Evolutionary conservation across 2,329 filamentous ascomycete genomes (phyloP), one percentile per base, ranked within the genome.

Genomic region (Magnaporthiopsis poae): DNA sequence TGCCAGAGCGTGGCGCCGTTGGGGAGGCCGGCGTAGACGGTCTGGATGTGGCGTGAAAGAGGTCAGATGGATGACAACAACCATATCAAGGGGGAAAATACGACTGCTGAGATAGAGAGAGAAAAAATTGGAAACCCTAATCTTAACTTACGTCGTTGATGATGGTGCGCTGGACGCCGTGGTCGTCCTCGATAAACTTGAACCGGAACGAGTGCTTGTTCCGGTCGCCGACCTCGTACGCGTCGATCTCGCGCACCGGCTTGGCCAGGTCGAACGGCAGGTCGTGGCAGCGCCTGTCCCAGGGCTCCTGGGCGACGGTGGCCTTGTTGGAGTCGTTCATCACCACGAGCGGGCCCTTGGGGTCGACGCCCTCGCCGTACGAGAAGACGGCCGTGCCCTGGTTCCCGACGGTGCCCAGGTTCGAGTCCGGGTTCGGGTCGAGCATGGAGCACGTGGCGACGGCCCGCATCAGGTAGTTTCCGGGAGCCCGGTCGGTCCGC

Each of bases 401-500:
- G 65, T 75, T 75, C 11, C 67, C 71, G 25, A 70, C 70, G 15
- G 67, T 70, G 66, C 70, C 71, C 3, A 78, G 69, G 29, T 31
- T 39, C 59, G 56, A 61, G 18, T 25, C 31, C 7, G 64, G 60
- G 21, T 29, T 56, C 18, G 39, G 25, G 56, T 63, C 61, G 15
- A 66, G 61, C 65, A 66, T 66, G 52, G 61, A 52, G 33, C 65
- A 66, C 4, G 46, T 63, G n/a, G 65, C 52, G 7, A 52, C 29
- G 21, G 63, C 66, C 11, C 66, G 63, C 66, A 67, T 67, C 52
- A 65, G n/a, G 63, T 65, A 67, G 60, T 67, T 67, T 77, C 70
- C 73, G 0, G 79, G 78, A 8, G 69, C 80, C 63, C 84, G 82
- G 72, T 88, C 87, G 7, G 87, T 81, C 1, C 84, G 83, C 1